Base-by-base conservation (phyloP, 805 yeast genomes). In the Starmerella lactis-condensi region DNA sequence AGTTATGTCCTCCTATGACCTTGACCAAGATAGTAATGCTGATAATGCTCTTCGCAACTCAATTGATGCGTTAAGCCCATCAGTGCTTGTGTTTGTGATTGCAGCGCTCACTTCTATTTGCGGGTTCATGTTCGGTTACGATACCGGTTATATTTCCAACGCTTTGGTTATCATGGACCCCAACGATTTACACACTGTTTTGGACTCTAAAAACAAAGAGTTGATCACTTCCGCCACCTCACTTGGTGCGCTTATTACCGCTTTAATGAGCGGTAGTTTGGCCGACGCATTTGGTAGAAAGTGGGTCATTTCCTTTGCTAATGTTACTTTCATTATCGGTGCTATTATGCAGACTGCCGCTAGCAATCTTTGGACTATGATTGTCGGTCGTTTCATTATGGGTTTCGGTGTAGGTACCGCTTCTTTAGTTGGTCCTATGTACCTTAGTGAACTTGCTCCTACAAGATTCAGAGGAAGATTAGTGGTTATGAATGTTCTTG, bases 381-480 rank as follows among this genome's bases (percentile, higher is more conserved):
- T 79, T 40, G 72, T 59, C 10, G 98, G 96, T 26, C 67, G 96
- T 51, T 74, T 89, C 42, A 61, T 85, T 29, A 77, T 89, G 75
- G 98, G 98, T 12, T 77, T 78, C 54, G 96, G 94, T 45, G 95
- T 85, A 17, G 98, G 98, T 43, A 66, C 78, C 33, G 96, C 95
- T 1, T 82, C 95, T 2, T 60, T 85, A 32, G 75, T 81, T 34
- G 81, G 96, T n/a, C 98, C 98, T 1, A 61, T 85, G 35, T 83
- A 82, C 62, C 76, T 85, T 39, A 64, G 81, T 34, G 98, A 85
- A 54, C 66, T 83, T 51, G 93, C 95, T 3, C 96, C 98, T 18
- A 68, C 89, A 11, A 69, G 72, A 52, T 79, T 78, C 51, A 68
- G 98, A 51, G 96, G 96, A 34, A 65, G 96, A 40, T 63, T 85